phyloP scores from a whole-genome alignment of 75 land plant species.

The Selaginella moellendorffii region DNA sequence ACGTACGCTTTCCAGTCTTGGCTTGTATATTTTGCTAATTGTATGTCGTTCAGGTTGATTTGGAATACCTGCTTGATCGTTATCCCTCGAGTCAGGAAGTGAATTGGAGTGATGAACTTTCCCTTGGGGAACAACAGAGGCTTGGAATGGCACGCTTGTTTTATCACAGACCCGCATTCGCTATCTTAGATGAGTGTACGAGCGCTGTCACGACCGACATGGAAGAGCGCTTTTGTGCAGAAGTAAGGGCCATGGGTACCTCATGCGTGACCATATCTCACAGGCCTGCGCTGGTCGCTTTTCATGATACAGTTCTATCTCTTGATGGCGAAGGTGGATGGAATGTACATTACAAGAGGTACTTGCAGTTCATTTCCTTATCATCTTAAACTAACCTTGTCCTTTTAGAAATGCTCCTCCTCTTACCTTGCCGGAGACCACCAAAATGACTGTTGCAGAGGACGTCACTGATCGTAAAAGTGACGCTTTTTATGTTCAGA shows the following conservation, averaged over 20 bases:
- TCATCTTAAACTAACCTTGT: background rate
- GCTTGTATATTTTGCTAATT: background rate
- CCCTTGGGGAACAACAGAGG: slow-evolving; percentile 95
- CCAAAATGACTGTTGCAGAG: background rate
- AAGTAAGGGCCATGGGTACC: slow-evolving; percentile 96
- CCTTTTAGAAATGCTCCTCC: no score
- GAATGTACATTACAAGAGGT: slow-evolving; percentile 70
- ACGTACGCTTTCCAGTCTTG: slow-evolving; percentile 39
- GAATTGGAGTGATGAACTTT: slow-evolving; percentile 98
- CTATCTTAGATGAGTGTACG: slow-evolving; percentile 97
- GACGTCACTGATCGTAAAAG: background rate
- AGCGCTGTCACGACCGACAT: slow-evolving; percentile 99
- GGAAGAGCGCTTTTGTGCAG: slow-evolving; percentile 95
- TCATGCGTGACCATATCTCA: slow-evolving; percentile 92
- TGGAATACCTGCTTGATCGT: slow-evolving; percentile 88
- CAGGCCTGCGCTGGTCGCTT: slow-evolving; percentile 94
- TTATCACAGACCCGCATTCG: slow-evolving; percentile 92
- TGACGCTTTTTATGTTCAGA: background rate
- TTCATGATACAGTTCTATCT: slow-evolving; percentile 93
- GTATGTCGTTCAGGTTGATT: slow-evolving; percentile 53
- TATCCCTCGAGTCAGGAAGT: slow-evolving; percentile 69
- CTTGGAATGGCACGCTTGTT: slow-evolving; percentile 96
- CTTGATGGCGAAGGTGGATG: slow-evolving; percentile 99
- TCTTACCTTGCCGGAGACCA: background rate
- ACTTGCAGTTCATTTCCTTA: background rate